Base-by-base conservation (phyloP, 2,329 filamentous ascomycete genomes). In the Beauveria australis region DNA sequence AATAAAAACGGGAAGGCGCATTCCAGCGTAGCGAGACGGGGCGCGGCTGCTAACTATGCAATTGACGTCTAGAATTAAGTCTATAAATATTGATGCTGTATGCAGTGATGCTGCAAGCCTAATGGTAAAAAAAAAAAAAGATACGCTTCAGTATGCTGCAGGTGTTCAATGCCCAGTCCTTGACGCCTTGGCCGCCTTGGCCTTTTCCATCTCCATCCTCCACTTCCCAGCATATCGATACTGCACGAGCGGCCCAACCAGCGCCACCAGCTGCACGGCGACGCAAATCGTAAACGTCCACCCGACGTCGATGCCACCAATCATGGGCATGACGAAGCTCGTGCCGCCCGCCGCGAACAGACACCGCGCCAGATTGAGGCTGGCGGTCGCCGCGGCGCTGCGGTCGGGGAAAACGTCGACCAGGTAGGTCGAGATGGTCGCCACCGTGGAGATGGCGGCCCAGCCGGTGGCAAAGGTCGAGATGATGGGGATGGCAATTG, bases 401-500 rank as follows among this genome's bases (percentile, higher is more conserved):
- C 71, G 70, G 14, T 76, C 75, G 0, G 76, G 74, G 62, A 80
- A 84, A 0, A 83, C 68, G 64, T 85, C 81, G 3, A 83, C 76
- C 0, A 83, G 71, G 60, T 81, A 82, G 0, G 81, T 83, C 69
- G 75, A 79, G 33, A 81, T 72, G 1, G 78, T 66, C 1, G 75
- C 78, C 44, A 81, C 75, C 3, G 74, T 79, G 0, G 79, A 80
- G 5, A 81, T 73, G 0, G 76, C 75, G 0, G 79, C 74, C 79
- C 79, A 82, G 4, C 81, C 80, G 0, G 77, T 78, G 43, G 82
- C 70, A 59, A 83, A 83, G 0, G 78, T 79, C 0, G 76, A 75
- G 1, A 79, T 66, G 37, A 83, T 78, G 0, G 81, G 79, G 0
- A 79, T 70, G 0, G 78, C 76, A 19, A 83, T 79, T 51, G 77